Evolutionary conservation across 75 land plant genomes (phyloP).

Genomic region (Isoetes taiwanensis): DNA sequence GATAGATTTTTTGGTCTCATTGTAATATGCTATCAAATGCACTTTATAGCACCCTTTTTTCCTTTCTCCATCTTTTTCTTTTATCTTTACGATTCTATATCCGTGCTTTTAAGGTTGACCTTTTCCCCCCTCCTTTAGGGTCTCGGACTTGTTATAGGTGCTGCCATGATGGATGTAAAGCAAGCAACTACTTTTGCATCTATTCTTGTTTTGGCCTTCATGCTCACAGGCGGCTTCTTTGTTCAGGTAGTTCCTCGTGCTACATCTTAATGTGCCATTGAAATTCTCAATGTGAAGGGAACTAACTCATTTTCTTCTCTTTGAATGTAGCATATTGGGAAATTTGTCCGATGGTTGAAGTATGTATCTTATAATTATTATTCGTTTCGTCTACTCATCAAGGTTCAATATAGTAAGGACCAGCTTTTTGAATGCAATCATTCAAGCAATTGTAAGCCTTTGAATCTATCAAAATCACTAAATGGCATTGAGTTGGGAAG

Average conservation of each 20-base stretch:
- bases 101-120: no score
- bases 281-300: no score
- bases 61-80: no score
- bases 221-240: conserved; percentile 35
- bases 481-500: not conserved
- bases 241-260: no score
- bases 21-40: no score
- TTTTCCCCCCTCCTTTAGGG: no score
- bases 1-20: no score
- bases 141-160: conserved; percentile 43
- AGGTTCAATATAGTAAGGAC: conserved; percentile 12
- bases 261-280: no score
- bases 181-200: conserved; percentile 52
- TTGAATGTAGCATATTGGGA: no score
- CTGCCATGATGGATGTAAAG: conserved; percentile 45
- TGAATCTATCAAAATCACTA: not conserved
- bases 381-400: conserved; percentile 7
- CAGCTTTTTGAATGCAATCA: not conserved
- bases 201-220: conserved; percentile 38
- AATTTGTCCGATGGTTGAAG: conserved; percentile 4
- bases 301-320: no score
- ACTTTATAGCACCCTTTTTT: not conserved
- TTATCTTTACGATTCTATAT: no score
- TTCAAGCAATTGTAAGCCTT: no score
- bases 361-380: conserved; percentile 10